phyloP scores from a whole-genome alignment of 1,139 yeast species.

The Diutina pseudorugosa region DNA sequence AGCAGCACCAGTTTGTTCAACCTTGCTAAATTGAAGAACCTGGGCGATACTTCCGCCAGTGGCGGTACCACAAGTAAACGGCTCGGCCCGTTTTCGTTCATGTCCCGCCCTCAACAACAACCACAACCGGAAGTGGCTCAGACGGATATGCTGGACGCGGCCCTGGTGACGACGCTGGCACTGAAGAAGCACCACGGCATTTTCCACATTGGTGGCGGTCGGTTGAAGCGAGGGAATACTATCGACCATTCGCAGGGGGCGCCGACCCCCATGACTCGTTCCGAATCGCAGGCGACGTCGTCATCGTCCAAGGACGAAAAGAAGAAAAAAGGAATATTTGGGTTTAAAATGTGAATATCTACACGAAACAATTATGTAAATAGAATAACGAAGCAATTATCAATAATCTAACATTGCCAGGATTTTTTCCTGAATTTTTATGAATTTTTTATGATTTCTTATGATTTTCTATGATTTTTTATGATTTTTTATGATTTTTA shows the following conservation, averaged over 20 bases:
- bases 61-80: not conserved
- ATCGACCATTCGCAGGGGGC: conserved; percentile 8
- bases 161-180: conserved; percentile 8
- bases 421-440: too few relatives aligned
- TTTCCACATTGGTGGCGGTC: conserved; percentile 11
- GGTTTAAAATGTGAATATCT: conserved; percentile 6
- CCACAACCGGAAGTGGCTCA: not conserved
- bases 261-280: conserved; percentile 5
- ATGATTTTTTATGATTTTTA: too few relatives aligned
- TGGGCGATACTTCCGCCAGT: not conserved
- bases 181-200: conserved; percentile 10
- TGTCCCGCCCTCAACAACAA: not conserved
- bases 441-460: too few relatives aligned
- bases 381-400: not conserved
- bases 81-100: not conserved
- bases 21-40: not conserved
- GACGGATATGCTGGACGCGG: conserved; percentile 8
- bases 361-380: not conserved
- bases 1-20: not conserved
- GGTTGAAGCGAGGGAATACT: conserved; percentile 10
- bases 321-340: conserved; percentile 11
- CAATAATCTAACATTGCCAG: too few relatives aligned
- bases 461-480: too few relatives aligned
- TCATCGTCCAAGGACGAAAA: conserved; percentile 5
- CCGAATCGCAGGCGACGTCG: not conserved